phyloP scores from a whole-genome alignment of 2,329 filamentous ascomycete genomes.

The Blastomyces parvus region DNA sequence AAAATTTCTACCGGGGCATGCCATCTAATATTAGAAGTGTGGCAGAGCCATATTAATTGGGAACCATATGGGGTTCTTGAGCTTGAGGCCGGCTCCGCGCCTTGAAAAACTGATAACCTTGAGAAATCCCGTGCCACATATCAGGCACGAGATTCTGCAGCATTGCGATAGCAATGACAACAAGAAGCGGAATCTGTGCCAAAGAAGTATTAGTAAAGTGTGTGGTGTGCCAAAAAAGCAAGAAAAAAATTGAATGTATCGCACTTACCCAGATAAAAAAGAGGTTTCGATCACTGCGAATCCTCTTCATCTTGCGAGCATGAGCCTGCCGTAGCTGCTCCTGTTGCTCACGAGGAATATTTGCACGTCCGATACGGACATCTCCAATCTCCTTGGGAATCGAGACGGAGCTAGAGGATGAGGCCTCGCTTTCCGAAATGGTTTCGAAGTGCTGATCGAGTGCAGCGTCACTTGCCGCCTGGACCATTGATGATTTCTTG shows the following conservation, averaged over 20 bases:
- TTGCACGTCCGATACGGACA: slow-evolving; percentile 35
- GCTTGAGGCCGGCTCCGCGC: slow-evolving; percentile 4
- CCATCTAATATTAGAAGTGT: neutral
- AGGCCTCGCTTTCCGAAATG: slow-evolving; percentile 15
- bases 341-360: slow-evolving; percentile 38
- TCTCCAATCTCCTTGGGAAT: slow-evolving; percentile 28
- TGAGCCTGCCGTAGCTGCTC: slow-evolving; percentile 40
- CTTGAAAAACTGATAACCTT: slow-evolving; percentile 33
- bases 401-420: slow-evolving; percentile 10
- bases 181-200: slow-evolving; percentile 39
- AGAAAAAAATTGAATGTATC: neutral
- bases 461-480: slow-evolving; percentile 36
- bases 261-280: slow-evolving; percentile 46
- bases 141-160: slow-evolving; percentile 35
- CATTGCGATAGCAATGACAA: slow-evolving; percentile 39
- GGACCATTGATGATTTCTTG: slow-evolving; percentile 36
- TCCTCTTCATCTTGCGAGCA: slow-evolving; percentile 40
- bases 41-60: neutral
- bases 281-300: slow-evolving; percentile 43
- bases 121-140: slow-evolving; percentile 32
- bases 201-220: slow-evolving; percentile 18
- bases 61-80: neutral
- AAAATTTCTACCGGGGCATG: neutral
- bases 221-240: neutral
- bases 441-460: slow-evolving; percentile 38